phyloP scores from a whole-genome alignment of 2,329 filamentous ascomycete genomes.

The Teratosphaeria zuluensis region DNA sequence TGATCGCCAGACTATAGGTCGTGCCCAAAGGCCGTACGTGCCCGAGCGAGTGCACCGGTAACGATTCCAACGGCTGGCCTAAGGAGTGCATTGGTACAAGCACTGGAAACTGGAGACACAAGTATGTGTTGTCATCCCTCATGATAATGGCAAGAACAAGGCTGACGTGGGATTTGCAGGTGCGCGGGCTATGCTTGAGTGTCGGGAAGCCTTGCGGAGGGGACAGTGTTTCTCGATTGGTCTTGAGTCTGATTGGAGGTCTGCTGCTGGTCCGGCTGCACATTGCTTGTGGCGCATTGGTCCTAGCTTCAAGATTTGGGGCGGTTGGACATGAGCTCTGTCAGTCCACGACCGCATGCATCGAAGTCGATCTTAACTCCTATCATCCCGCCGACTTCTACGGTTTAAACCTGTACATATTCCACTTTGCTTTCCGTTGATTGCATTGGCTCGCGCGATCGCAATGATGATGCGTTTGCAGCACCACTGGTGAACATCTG shows the following conservation, averaged over 20 bases:
- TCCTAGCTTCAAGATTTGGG: not conserved
- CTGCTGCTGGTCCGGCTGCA: not conserved
- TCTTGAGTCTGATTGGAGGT: not conserved
- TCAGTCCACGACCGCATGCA: not conserved
- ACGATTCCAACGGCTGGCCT: not conserved
- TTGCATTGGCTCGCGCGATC: not conserved
- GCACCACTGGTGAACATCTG: not conserved
- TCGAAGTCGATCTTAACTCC: not conserved
- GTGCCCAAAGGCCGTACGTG: not conserved
- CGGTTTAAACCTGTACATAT: not conserved
- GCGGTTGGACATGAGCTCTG: not conserved
- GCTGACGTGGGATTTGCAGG: not conserved
- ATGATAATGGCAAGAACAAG: not conserved
- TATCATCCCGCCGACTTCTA: not conserved
- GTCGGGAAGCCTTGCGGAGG: not conserved
- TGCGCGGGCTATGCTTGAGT: not conserved
- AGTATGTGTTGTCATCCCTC: not conserved
- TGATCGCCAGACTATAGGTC: not conserved
- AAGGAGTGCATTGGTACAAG: not conserved
- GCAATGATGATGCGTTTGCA: not conserved
- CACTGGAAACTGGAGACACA: not conserved
- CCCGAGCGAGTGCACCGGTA: not conserved
- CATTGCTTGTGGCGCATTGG: not conserved
- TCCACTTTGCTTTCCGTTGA: not conserved
- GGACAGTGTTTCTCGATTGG: not conserved